Evolutionary conservation across 176 grass and related monocot genomes (phyloP).

Genomic region (Cenchrus purpureus): DNA sequence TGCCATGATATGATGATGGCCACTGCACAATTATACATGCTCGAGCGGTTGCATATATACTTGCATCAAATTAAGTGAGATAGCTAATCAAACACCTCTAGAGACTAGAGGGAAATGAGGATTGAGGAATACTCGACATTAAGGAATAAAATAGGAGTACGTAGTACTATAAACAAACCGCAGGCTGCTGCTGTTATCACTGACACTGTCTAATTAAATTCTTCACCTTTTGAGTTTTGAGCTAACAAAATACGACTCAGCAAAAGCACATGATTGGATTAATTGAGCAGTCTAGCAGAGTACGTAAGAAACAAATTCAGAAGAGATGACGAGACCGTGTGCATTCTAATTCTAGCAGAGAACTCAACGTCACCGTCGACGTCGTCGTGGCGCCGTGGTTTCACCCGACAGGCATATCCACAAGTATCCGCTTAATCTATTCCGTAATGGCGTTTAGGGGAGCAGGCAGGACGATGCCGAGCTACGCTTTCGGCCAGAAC

Average conservation of each 20-base stretch:
- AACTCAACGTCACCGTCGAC: conserved; percentile 11
- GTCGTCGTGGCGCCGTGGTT: conserved; percentile 16
- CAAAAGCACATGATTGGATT: neutral
- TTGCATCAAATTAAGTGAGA: neutral
- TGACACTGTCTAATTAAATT: neutral
- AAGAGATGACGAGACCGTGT: neutral
- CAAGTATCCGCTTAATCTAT: conserved; percentile 39
- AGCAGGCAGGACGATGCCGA: conserved; percentile 30
- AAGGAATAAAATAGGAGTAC: neutral
- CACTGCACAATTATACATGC: neutral
- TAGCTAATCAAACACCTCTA: neutral
- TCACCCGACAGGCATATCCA: conserved; percentile 53
- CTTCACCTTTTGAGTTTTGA: neutral
- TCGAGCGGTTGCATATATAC: neutral
- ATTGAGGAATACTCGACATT: neutral
- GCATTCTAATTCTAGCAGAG: too few relatives aligned
- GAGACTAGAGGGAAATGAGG: neutral
- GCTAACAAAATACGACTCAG: neutral
- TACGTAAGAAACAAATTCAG: neutral
- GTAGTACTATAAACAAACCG: neutral
- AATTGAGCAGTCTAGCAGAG: neutral
- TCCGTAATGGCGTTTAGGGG: conserved; percentile 15
- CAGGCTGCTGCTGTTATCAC: neutral
- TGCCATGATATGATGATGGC: neutral
- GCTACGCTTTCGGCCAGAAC: conserved; percentile 51